Evolutionary conservation across 1,284 basidiomycete species (phyloP).

Genomic region (Trichosporon coremiiforme): DNA sequence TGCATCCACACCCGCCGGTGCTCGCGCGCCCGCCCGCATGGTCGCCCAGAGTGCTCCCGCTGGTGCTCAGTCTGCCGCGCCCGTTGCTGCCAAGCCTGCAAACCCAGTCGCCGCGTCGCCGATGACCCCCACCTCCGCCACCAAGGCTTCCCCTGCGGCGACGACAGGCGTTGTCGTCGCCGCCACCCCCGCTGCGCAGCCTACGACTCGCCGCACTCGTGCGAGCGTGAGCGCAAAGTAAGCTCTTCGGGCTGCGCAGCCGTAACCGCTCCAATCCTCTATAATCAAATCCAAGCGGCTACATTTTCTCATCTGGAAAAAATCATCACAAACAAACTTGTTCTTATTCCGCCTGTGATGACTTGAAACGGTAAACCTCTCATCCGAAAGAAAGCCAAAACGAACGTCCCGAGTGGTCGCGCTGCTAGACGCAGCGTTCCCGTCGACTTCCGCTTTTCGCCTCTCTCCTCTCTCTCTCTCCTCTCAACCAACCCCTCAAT

Average conservation of each 20-base stretch:
- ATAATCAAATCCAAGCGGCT: not conserved
- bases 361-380: conserved; percentile 10
- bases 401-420: not conserved
- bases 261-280: not conserved
- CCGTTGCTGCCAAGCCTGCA: conserved; percentile 3
- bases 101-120: not conserved
- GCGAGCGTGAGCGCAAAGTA: conserved; percentile 19
- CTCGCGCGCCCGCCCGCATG: conserved; percentile 8
- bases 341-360: conserved; percentile 6
- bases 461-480: not conserved
- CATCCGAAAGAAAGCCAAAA: conserved; percentile 7
- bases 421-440: not conserved
- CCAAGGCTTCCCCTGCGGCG: not conserved
- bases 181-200: conserved; percentile 5
- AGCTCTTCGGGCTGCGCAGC: conserved; percentile 13
- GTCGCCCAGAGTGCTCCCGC: not conserved
- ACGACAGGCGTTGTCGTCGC: not conserved
- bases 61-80: not conserved
- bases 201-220: conserved; percentile 15
- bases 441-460: not conserved
- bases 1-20: conserved; percentile 1
- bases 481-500: not conserved
- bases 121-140: not conserved
- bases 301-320: not conserved
- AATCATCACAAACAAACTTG: conserved; percentile 8